A percentile compares a stretch with the other conserved stretches of the same genome.
phyloP scores from a whole-genome alignment of 2,329 filamentous ascomycete genomes.

The Trichoderma endophyticum region DNA sequence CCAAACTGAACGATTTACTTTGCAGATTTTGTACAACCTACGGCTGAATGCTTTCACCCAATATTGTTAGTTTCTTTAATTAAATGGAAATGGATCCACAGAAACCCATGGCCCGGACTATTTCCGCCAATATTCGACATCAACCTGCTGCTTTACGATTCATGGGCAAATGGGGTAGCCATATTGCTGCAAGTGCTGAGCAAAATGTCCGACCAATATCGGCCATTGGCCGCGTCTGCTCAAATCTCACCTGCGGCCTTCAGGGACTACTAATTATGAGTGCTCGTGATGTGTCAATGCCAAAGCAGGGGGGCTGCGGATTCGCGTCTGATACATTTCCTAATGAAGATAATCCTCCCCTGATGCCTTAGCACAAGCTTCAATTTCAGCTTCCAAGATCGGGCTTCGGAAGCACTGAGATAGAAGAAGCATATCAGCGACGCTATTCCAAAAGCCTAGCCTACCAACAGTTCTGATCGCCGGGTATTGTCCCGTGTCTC shows the following conservation, averaged over 20 bases:
- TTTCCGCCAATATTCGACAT: neutral
- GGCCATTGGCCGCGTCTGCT: neutral
- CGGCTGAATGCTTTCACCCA: neutral
- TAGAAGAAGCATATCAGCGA: neutral
- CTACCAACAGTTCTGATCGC: neutral
- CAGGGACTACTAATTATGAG: neutral
- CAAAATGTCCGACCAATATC: neutral
- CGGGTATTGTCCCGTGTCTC: neutral
- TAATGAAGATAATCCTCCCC: neutral
- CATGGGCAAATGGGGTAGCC: neutral
- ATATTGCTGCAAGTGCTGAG: neutral
- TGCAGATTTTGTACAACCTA: neutral
- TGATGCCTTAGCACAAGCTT: neutral
- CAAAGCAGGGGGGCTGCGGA: neutral
- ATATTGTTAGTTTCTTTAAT: neutral
- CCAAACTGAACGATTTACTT: neutral
- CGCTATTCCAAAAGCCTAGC: neutral
- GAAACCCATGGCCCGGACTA: neutral
- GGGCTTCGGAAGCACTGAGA: neutral
- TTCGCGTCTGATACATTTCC: neutral
- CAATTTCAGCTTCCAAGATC: neutral
- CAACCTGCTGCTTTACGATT: neutral
- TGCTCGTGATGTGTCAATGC: neutral
- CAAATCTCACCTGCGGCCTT: neutral
- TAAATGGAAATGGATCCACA: neutral